phyloP scores from a whole-genome alignment of 495 filamentous ascomycete genomes.

The Hyaloscypha bicolor region DNA sequence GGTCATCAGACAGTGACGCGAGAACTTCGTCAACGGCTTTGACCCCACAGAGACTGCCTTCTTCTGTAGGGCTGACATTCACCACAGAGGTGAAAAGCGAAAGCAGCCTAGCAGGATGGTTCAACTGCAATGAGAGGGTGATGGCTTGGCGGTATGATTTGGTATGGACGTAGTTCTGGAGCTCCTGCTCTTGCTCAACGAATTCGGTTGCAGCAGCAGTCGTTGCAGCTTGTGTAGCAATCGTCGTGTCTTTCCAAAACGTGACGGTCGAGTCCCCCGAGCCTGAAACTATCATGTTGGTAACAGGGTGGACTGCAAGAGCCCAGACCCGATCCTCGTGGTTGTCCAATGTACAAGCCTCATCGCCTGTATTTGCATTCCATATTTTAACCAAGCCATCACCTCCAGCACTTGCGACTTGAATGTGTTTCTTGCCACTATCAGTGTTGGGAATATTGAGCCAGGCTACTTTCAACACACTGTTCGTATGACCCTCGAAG shows the following conservation, averaged over 20 bases:
- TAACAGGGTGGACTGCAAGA: conserved; percentile 67
- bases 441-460: conserved; percentile 61
- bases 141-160: conserved; percentile 90
- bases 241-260: conserved; percentile 93
- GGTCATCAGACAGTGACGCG: conserved; percentile 73
- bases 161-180: conserved; percentile 87
- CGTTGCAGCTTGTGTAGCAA: conserved; percentile 70
- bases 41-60: conserved; percentile 68
- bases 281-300: conserved; percentile 79
- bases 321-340: conserved; percentile 95
- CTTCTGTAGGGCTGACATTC: conserved; percentile 54
- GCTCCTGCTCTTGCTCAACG: conserved; percentile 88
- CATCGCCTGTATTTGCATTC: conserved; percentile 80
- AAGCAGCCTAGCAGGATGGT: conserved; percentile 87
- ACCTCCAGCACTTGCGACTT: conserved; percentile 85
- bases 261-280: conserved; percentile 87
- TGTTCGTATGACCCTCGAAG: conserved; percentile 95
- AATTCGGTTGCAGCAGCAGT: conserved; percentile 72
- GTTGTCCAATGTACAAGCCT: conserved; percentile 87
- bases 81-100: conserved; percentile 80
- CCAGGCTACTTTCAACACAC: conserved; percentile 92
- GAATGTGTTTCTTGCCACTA: conserved; percentile 51
- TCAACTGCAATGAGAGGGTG: conserved; percentile 84
- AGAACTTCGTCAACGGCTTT: conserved; percentile 85
- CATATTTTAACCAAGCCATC: conserved; percentile 98